These are phyloP conservation scores for Pulicaria dysenterica DNA, from an alignment of 129 eudicot genomes.

Conservation along the genomic window DNA sequence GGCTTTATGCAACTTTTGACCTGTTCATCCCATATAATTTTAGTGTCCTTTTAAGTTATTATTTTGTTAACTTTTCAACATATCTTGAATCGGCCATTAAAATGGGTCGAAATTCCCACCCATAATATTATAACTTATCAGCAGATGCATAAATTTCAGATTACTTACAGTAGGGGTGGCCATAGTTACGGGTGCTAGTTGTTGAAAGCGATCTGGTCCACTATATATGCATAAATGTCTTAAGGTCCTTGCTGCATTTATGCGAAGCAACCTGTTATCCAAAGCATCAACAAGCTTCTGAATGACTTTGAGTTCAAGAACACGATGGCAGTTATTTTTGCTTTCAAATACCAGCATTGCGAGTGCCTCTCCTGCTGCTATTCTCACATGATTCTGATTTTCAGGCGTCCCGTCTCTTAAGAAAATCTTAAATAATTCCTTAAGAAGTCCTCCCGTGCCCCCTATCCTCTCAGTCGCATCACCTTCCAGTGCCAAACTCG, in stretches of 20 bases:
- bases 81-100: no score
- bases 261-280: constrained; percentile 54
- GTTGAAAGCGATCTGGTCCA: constrained; percentile 53
- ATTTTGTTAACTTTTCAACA: no score
- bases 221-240: constrained; percentile 72
- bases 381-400: constrained; percentile 49
- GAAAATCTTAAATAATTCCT: constrained; percentile 67
- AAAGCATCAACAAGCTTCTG: constrained; percentile 62
- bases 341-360: constrained; percentile 83
- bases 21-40: neutral
- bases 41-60: neutral
- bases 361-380: constrained; percentile 89
- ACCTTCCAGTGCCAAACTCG: constrained; percentile 70
- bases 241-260: constrained; percentile 66
- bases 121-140: no score
- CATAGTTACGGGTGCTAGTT: constrained; percentile 46
- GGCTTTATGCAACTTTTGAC: neutral
- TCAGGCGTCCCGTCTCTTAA: constrained; percentile 43
- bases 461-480: constrained; percentile 93
- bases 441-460: constrained; percentile 78
- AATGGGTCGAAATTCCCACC: no score
- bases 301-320: constrained; percentile 43
- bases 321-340: constrained; percentile 49
- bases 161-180: constrained; percentile 75
- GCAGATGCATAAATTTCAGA: neutral